Percentiles rank a stretch among this genome's conserved stretches.
These are phyloP conservation scores for Porcisia hertigi DNA, from an alignment of 208 protist genomes.

Conservation along the genomic window DNA sequence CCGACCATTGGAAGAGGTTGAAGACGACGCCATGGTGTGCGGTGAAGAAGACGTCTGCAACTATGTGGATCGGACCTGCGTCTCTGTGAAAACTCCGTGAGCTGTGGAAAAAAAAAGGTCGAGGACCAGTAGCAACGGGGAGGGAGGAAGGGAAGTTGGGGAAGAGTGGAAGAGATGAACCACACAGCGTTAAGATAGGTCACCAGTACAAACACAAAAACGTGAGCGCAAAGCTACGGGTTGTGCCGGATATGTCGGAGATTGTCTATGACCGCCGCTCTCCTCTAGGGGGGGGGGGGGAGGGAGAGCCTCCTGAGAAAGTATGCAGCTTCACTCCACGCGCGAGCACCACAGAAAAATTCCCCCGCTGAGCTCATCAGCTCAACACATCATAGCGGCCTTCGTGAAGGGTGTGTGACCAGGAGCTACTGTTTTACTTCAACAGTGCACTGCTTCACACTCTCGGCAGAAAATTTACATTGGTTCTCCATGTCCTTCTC, in stretches of 20 bases:
- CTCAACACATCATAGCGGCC: not conserved
- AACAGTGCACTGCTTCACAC: not conserved
- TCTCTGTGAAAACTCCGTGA: not conserved
- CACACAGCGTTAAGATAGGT: not conserved
- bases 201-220: not conserved
- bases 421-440: not conserved
- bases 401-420: not conserved
- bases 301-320: no score
- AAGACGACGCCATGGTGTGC: slow-evolving; percentile 5
- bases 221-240: not conserved
- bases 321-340: not conserved
- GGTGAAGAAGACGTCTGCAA: not conserved
- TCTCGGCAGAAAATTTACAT: not conserved
- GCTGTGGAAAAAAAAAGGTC: not conserved
- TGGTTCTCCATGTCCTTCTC: not conserved
- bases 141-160: not conserved
- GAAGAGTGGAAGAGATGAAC: not conserved
- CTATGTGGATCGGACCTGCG: not conserved
- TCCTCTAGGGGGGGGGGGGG: not conserved
- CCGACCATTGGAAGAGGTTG: not conserved
- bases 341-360: not conserved
- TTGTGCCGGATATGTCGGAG: not conserved
- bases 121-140: not conserved
- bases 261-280: not conserved
- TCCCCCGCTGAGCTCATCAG: not conserved